Evolutionary conservation across 495 filamentous ascomycete genomes (phyloP).

Genomic region (Podospora fimiseda): DNA sequence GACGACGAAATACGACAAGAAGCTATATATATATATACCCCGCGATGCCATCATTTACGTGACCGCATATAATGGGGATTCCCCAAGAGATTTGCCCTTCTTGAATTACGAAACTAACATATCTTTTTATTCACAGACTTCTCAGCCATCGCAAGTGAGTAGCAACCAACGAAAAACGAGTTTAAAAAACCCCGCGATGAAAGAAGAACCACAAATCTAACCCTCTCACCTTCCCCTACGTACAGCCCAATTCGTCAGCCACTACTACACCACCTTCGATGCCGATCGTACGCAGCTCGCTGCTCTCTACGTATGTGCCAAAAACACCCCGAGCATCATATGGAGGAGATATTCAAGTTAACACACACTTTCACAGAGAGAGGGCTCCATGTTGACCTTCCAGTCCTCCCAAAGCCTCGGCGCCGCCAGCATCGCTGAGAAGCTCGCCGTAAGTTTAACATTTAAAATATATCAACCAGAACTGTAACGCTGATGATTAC

Average conservation of each 20-base stretch:
- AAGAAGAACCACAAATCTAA: neutral
- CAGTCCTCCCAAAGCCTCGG: constrained; percentile 60
- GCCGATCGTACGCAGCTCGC: constrained; percentile 51
- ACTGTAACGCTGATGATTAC: constrained; percentile 3
- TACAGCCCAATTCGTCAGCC: constrained; percentile 73
- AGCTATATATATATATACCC: no score
- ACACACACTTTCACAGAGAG: constrained; percentile 50
- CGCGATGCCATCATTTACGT: constrained; percentile 5
- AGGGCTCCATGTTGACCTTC: constrained; percentile 89
- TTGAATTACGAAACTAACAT: neutral
- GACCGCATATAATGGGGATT: no score
- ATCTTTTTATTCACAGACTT: constrained; percentile 10
- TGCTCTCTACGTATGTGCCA: constrained; percentile 65
- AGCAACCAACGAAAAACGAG: neutral
- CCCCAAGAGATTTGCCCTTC: neutral
- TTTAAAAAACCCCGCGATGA: neutral
- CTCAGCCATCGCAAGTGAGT: constrained; percentile 26
- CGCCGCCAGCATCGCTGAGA: constrained; percentile 57
- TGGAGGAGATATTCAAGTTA: neutral
- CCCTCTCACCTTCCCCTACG: neutral
- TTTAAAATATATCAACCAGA: neutral
- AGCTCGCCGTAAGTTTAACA: constrained; percentile 55
- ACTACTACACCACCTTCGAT: constrained; percentile 89
- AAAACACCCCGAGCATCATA: no score
- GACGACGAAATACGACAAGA: no score